Evolutionary conservation across 2,329 filamentous ascomycete genomes (phyloP), one percentile per base, ranked within the genome.

Genomic region (Gaeumannomyces sp.): DNA sequence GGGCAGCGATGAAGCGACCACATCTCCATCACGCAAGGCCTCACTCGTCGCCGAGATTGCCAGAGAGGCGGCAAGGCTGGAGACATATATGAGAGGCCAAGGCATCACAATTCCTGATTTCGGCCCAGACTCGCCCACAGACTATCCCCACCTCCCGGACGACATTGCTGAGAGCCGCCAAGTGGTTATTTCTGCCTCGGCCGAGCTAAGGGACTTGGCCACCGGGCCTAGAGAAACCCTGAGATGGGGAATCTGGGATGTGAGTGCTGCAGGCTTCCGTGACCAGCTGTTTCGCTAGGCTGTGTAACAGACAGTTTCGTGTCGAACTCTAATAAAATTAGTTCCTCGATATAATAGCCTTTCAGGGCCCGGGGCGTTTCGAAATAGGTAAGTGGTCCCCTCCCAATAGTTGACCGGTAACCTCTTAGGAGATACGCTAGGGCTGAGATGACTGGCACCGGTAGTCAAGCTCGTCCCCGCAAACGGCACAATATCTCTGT

Each of bases 151-250:
- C 29, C 71, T 85, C 25, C 80, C 81, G 0, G 75, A 76, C 1
- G 76, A 83, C 2, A 74, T 83, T 19, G 77, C 79, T 65, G 73
- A 71, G 65, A 78, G 78, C 65, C 77, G 83, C 38, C 76, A 78
- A 64, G 78, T 80, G 64, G 76, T 85, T 62, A 76, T 84, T 8
- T 75, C 75, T 66, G 81, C 82, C 11, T 80, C 81, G 2, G 78
- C 75, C 64, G 80, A 84, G 67, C 74, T 85, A 19, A 76, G 75
- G 2, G 72, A 76, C 60, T 72, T 85, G 62, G 78, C 81, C 22
- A 76, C 80, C 28, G 83, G 83, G 0, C 82, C 83, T 0, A 75
- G 77, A 50, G 82, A 85, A 68, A 75, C 73, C n/a, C 69, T 85
- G 10, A 75, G 83, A 72, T 85, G 31, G 60, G 60, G 33, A 45